phyloP scores from a whole-genome alignment of 768 basidiomycete species.

The Lyophyllum semitale region DNA sequence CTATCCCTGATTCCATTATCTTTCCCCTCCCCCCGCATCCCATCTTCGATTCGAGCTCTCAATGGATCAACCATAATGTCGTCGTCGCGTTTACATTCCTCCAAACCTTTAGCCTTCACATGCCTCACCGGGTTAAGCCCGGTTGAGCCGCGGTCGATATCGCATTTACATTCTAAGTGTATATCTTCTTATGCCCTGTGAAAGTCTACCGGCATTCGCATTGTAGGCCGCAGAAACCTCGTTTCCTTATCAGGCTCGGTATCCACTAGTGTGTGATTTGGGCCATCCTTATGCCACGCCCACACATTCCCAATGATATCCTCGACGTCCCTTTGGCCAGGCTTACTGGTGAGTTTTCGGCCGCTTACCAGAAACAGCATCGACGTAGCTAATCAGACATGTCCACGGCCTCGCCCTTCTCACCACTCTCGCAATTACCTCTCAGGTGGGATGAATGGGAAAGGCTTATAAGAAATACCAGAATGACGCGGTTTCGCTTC shows the following conservation, averaged over 20 bases:
- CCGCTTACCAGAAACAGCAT: neutral
- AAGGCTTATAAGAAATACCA: neutral
- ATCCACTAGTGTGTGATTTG: neutral
- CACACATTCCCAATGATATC: neutral
- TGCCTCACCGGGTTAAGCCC: no score
- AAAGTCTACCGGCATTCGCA: neutral
- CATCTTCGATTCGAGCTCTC: neutral
- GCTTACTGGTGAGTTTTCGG: neutral
- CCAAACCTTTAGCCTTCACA: neutral
- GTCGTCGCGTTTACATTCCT: neutral
- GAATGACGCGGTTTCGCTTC: neutral
- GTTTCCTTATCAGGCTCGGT: neutral
- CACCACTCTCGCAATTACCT: neutral
- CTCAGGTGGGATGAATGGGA: neutral
- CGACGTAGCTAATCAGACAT: neutral
- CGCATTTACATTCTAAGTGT: neutral
- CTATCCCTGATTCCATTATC: neutral
- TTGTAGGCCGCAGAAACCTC: neutral
- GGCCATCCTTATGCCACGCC: neutral
- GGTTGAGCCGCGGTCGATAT: neutral
- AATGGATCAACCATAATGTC: neutral
- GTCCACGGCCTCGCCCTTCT: neutral
- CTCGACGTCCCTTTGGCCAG: conserved; percentile 4
- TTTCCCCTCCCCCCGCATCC: neutral
- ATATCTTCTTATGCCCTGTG: neutral